These are phyloP conservation scores for Cryptococcus maquisensis DNA, from an alignment of 1,284 basidiomycete species.

Conservation along the genomic window DNA sequence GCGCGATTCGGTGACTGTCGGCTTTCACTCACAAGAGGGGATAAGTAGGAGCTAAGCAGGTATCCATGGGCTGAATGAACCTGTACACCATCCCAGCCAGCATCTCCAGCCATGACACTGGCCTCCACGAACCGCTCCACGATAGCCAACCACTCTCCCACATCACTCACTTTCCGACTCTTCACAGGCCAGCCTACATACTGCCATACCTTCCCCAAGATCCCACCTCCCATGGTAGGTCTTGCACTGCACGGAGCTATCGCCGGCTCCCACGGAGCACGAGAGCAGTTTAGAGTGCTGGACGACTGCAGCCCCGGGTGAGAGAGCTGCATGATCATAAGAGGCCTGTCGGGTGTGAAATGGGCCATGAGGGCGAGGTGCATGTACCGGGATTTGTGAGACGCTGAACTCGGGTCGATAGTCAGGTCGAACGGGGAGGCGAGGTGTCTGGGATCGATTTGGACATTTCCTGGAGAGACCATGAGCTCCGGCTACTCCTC, in stretches of 20 bases:
- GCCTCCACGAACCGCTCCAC: slow-evolving; percentile 67
- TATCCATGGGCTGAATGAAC: slow-evolving; percentile 88
- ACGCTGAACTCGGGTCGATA: slow-evolving; percentile 53
- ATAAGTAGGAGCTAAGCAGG: slow-evolving; percentile 78
- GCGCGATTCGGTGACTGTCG: neutral
- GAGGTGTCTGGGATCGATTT: slow-evolving; percentile 67
- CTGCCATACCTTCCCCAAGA: slow-evolving; percentile 53
- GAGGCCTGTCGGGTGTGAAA: slow-evolving; percentile 18
- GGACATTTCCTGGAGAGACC: slow-evolving; percentile 62
- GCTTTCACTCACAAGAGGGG: slow-evolving; percentile 58
- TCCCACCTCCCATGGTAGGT: slow-evolving; percentile 43
- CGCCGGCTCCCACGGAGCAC: slow-evolving; percentile 51
- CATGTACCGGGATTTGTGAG: slow-evolving; percentile 53
- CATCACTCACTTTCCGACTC: slow-evolving; percentile 59
- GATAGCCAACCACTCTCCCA: slow-evolving; percentile 55
- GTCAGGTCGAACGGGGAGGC: slow-evolving; percentile 75
- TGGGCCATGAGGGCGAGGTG: slow-evolving; percentile 56
- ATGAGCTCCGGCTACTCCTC: neutral
- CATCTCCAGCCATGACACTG: slow-evolving; percentile 61
- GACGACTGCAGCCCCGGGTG: slow-evolving; percentile 81
- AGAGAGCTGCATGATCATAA: slow-evolving; percentile 67
- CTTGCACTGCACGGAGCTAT: slow-evolving; percentile 67
- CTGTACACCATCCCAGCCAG: slow-evolving; percentile 86
- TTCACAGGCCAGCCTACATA: slow-evolving; percentile 57
- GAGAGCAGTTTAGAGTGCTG: slow-evolving; percentile 48